Evolutionary conservation across 1,284 basidiomycete species (phyloP).

Genomic region (Erythrobasidium hasegawianum): DNA sequence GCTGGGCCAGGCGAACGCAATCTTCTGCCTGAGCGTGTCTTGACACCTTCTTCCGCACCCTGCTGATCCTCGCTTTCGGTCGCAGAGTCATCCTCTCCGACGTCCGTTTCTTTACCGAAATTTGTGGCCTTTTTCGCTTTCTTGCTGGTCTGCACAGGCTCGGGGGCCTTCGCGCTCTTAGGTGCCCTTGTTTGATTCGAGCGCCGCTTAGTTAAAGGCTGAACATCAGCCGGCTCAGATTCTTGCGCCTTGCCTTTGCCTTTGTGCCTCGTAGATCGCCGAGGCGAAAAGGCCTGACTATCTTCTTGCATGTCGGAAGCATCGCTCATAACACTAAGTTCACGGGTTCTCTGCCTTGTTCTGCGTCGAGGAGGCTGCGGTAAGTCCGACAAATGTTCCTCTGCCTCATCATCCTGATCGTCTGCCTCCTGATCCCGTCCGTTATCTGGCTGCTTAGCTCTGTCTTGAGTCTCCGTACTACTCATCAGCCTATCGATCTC

Average conservation of each 20-base stretch:
- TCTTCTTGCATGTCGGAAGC: constrained; percentile 8
- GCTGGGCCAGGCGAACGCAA: background rate
- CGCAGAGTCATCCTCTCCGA: background rate
- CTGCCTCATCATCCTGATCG: background rate
- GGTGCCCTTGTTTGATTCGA: background rate
- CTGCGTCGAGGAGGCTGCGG: constrained; percentile 7
- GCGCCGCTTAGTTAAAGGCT: background rate
- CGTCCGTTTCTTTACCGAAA: background rate
- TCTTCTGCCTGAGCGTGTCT: background rate
- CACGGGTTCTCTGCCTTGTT: constrained; percentile 24
- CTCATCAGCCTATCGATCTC: background rate
- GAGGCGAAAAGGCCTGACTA: background rate
- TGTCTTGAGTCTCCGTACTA: background rate
- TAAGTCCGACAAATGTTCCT: constrained; percentile 9
- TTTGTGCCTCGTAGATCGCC: constrained; percentile 10
- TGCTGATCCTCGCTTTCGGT: background rate
- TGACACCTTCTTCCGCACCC: background rate
- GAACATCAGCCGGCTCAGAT: background rate
- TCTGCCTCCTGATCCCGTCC: constrained; percentile 1
- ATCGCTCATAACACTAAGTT: constrained; percentile 33
- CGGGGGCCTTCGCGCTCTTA: constrained; percentile 28
- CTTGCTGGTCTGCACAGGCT: background rate
- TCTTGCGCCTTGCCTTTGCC: constrained; percentile 1
- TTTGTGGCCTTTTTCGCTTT: background rate
- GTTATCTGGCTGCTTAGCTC: background rate